Conservation (phyloP, 306 rosid species). For the Lagenaria siceraria region DNA sequence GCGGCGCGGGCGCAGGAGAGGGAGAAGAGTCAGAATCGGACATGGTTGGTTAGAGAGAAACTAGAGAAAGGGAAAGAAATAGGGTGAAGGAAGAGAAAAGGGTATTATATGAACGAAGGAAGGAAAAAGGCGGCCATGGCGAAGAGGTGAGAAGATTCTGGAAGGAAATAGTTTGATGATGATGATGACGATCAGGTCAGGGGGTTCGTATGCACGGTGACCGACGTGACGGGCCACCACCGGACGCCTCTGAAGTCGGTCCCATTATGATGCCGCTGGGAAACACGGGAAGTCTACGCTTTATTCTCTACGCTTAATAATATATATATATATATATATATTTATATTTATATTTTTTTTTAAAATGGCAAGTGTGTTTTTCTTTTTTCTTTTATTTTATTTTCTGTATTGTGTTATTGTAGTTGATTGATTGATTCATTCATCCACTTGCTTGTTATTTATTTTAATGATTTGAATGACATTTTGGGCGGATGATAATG, state of each 20-base stretch:
- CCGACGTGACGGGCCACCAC: constrained; percentile 2
- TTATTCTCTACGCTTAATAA: too few relatives aligned
- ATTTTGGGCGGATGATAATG: neutral
- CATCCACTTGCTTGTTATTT: neutral
- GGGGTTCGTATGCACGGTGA: neutral
- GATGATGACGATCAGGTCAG: neutral
- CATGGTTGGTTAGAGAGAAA: neutral
- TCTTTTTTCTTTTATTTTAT: too few relatives aligned
- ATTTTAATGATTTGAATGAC: neutral
- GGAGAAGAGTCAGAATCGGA: neutral
- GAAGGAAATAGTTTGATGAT: neutral
- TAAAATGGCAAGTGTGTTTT: neutral
- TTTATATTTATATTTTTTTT: neutral
- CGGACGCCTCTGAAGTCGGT: neutral
- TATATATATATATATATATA: neutral
- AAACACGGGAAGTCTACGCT: neutral
- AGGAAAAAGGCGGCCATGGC: constrained; percentile 1
- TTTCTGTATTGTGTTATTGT: neutral
- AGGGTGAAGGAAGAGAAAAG: neutral
- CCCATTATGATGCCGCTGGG: neutral
- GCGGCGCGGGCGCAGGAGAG: neutral
- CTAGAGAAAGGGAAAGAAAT: neutral
- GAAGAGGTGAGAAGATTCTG: neutral
- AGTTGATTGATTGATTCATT: neutral
- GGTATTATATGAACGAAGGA: neutral